These are phyloP conservation scores for Leucosporidium yakuticum DNA, from an alignment of 768 basidiomycete species.

Conservation along the genomic window DNA sequence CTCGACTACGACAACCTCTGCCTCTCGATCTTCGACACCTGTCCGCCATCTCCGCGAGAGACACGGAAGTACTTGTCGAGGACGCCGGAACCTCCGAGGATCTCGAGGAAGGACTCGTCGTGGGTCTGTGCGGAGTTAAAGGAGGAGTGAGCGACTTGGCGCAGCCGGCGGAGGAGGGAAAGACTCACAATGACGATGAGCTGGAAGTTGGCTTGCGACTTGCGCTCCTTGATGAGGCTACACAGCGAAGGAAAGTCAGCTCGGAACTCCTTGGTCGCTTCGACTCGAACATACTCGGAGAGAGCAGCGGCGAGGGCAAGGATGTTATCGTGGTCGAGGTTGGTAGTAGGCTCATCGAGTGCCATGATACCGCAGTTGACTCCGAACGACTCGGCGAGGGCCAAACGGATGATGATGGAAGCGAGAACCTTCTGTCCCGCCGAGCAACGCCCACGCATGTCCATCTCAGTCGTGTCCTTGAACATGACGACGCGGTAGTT, in stretches of 20 bases:
- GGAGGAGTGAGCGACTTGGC: neutral
- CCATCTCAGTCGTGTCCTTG: slow-evolving; percentile 98
- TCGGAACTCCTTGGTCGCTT: neutral
- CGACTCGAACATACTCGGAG: slow-evolving; percentile 63
- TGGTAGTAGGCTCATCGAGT: slow-evolving; percentile 96
- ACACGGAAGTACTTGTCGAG: slow-evolving; percentile 68
- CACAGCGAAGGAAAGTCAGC: neutral
- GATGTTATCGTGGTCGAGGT: slow-evolving; percentile 91
- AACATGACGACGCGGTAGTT: slow-evolving; percentile 99
- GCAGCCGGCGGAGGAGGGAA: too few relatives aligned
- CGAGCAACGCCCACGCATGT: slow-evolving; percentile 97
- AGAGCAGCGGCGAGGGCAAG: slow-evolving; percentile 86
- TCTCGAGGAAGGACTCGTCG: slow-evolving; percentile 87
- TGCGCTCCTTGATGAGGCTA: slow-evolving; percentile 91
- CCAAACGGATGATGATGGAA: slow-evolving; percentile 93
- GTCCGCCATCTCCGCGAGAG: slow-evolving; percentile 26
- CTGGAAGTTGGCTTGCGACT: slow-evolving; percentile 81
- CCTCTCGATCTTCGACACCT: slow-evolving; percentile 30
- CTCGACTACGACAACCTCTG: slow-evolving; percentile 16
- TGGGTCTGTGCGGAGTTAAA: slow-evolving; percentile 58
- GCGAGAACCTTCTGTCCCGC: slow-evolving; percentile 99
- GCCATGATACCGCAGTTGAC: slow-evolving; percentile 97
- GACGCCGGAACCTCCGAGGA: slow-evolving; percentile 81
- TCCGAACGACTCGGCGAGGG: slow-evolving; percentile 93
- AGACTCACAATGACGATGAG: slow-evolving; percentile 65